Evolutionary conservation across 495 filamentous ascomycete genomes (phyloP), one percentile per base, ranked within the genome.

Genomic region (Jackrogersella multiformis): DNA sequence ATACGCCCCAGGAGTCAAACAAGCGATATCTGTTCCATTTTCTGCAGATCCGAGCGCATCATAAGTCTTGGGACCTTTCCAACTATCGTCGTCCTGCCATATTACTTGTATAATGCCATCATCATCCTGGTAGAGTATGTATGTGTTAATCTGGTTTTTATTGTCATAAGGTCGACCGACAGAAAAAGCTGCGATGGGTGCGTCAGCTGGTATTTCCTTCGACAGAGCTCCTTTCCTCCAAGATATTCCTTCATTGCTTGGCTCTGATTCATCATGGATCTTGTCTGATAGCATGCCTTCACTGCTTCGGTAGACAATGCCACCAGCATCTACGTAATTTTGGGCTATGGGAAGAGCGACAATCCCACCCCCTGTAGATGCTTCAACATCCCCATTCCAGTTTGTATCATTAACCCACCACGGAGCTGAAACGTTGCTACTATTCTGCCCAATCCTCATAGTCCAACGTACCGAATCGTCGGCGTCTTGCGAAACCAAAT

Each of bases 211-310:
- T 16, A 69, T 60, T 32, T 42, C 48, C 42, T 64, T 60, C 10
- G 66, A 69, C n/a, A 69, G 28, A n/a, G 55, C 60, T 16, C 66
- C 66, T 24, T 64, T 56, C 36, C 48, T 64, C 66, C 66, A 69
- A 36, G 66, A 49, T 16, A 64, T 60, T 6, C 10, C 49, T 13
- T 59, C 60, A 16, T 60, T 69, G 44, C 54, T 56, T 16, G 41
- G 7, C 13, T 49, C 66, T 15, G 21, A 39, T 10, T 53, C 56
- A 23, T 69, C 42, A 16, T 41, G 66, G 5, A 69, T 61, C 21
- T 55, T 55, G 21, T 64, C 21, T 12, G 66, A 64, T n/a, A 69
- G 42, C 60, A 44, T 61, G 5, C 66, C 66, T 28, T 69, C 66
- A 4, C 16, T 38, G n/a, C 48, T 56, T n/a, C 49, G 36, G 36